Evolutionary conservation across 2,329 filamentous ascomycete genomes (phyloP).

Genomic region (Phialophora expanda): DNA sequence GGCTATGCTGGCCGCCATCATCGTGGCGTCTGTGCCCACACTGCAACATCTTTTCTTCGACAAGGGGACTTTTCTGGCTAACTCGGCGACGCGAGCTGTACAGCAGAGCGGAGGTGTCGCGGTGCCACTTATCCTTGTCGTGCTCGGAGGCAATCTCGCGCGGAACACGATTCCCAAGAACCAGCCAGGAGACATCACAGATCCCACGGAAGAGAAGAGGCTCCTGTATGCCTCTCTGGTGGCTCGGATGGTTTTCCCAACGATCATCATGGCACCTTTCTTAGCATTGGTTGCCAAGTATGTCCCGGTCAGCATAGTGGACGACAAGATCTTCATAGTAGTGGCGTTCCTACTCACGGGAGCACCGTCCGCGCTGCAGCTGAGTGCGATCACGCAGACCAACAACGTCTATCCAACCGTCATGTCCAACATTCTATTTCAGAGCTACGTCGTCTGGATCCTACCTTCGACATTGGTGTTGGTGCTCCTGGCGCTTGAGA

Average conservation of each 20-base stretch:
- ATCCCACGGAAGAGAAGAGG: slow-evolving; percentile 70
- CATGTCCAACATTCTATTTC: slow-evolving; percentile 91
- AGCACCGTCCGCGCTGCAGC: slow-evolving; percentile 87
- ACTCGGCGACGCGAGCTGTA: slow-evolving; percentile 88
- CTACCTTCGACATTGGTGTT: slow-evolving; percentile 88
- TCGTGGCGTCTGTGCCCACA: slow-evolving; percentile 83
- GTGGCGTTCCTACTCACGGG: slow-evolving; percentile 96
- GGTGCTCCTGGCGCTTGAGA: slow-evolving; percentile 89
- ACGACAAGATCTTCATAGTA: slow-evolving; percentile 97
- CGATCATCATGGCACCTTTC: slow-evolving; percentile 87
- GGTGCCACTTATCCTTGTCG: slow-evolving; percentile 92
- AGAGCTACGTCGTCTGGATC: slow-evolving; percentile 97
- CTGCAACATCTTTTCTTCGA: slow-evolving; percentile 87
- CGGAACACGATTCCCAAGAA: slow-evolving; percentile 81
- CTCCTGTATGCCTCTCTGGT: slow-evolving; percentile 84
- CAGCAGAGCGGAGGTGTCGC: slow-evolving; percentile 86
- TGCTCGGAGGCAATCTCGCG: slow-evolving; percentile 91
- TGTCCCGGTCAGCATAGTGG: slow-evolving; percentile 88
- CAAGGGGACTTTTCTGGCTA: slow-evolving; percentile 86
- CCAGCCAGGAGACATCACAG: slow-evolving; percentile 70
- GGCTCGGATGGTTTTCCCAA: slow-evolving; percentile 90
- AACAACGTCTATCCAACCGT: slow-evolving; percentile 94
- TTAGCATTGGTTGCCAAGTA: slow-evolving; percentile 87
- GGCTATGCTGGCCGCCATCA: slow-evolving; percentile 91
- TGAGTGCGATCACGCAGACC: slow-evolving; percentile 98